Evolutionary conservation across 2,329 filamentous ascomycete species (phyloP).

Genomic region (Sporothrix pallida): DNA sequence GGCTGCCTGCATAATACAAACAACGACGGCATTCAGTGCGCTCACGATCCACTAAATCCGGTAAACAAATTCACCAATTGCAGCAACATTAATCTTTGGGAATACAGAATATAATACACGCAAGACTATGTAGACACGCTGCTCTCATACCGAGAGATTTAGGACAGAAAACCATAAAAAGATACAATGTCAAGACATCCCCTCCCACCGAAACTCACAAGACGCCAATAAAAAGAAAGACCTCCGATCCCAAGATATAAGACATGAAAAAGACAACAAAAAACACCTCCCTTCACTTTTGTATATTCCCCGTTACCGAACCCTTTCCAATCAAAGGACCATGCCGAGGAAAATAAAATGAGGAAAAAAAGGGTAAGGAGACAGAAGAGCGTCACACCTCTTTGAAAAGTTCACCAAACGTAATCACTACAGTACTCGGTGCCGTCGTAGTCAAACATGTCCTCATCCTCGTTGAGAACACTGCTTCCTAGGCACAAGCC

Average conservation of each 20-base stretch:
- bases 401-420: conserved; percentile 13
- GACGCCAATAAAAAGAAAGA: not conserved
- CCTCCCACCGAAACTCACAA: not conserved
- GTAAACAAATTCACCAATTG: not conserved
- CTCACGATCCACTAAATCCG: conserved; percentile 1
- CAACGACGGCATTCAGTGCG: not conserved
- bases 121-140: conserved; percentile 21
- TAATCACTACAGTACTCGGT: conserved; percentile 26
- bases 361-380: not conserved
- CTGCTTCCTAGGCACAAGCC: not conserved
- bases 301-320: not conserved
- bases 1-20: not conserved
- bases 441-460: conserved; percentile 24
- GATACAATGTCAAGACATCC: not conserved
- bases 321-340: conserved; percentile 13
- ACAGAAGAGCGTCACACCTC: not conserved
- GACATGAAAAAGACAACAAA: not conserved
- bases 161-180: not conserved
- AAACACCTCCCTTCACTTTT: not conserved
- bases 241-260: conserved; percentile 2
- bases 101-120: too few relatives aligned
- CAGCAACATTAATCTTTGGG: too few relatives aligned
- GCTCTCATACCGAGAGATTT: not conserved
- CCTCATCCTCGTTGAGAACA: not conserved
- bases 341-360: not conserved